Conservation (phyloP, 768 basidiomycete genomes). For the Asterophora parasitica region DNA sequence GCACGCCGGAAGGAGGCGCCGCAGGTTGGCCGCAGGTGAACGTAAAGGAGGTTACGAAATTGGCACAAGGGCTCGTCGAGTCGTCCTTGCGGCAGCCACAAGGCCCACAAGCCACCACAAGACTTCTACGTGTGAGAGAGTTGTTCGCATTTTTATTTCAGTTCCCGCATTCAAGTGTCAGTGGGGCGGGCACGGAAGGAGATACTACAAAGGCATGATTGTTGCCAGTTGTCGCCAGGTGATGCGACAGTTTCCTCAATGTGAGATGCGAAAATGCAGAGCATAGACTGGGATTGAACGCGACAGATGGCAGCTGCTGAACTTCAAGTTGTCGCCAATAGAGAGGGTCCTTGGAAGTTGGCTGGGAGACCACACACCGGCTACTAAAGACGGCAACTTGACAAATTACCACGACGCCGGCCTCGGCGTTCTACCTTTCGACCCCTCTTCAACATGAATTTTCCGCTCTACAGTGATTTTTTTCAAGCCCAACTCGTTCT, state of each 20-base stretch:
- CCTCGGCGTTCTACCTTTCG: background rate
- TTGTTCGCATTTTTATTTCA: constrained; percentile 2
- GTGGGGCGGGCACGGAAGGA: too few relatives aligned
- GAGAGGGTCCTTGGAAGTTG: too few relatives aligned
- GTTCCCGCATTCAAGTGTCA: too few relatives aligned
- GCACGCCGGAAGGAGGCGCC: background rate
- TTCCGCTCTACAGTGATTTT: too few relatives aligned
- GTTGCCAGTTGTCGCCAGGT: background rate
- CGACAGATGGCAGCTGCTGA: background rate
- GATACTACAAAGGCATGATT: background rate
- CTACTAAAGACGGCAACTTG: constrained; percentile 17
- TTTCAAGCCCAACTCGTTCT: background rate
- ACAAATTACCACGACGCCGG: constrained; percentile 14
- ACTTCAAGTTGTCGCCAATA: too few relatives aligned
- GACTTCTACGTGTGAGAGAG: constrained; percentile 3
- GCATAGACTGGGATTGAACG: background rate
- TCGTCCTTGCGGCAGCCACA: constrained; percentile 5
- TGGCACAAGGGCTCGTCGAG: background rate
- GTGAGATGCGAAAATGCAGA: background rate
- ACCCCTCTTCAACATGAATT: background rate
- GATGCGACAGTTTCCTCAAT: background rate
- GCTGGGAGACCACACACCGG: too few relatives aligned
- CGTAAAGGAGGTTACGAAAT: background rate
- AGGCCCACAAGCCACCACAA: constrained; percentile 4
- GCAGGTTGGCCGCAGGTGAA: too few relatives aligned